These are phyloP conservation scores for Parmales sp. DNA, from an alignment of 108 stramenopile genomes.

Conservation along the genomic window DNA sequence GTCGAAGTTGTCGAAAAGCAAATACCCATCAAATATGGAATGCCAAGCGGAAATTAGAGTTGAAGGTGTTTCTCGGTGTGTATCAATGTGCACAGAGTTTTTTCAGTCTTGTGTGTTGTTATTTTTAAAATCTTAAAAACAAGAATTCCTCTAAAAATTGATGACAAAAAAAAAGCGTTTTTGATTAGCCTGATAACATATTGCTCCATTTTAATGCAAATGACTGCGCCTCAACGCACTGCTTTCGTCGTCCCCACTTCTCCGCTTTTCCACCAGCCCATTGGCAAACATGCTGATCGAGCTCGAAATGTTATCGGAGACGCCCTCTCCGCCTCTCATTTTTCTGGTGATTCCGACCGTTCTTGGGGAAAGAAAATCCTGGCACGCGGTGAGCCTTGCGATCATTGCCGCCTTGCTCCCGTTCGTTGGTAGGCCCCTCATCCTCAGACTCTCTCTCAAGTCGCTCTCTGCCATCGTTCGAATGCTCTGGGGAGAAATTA, in stretches of 20 bases:
- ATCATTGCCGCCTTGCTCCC: slow-evolving; percentile 1
- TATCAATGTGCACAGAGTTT: too few species aligned
- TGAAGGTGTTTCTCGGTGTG: too few species aligned
- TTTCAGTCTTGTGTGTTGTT: too few species aligned
- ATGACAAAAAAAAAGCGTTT: neutral
- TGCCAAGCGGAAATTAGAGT: too few species aligned
- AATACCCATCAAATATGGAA: too few species aligned
- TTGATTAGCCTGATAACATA: neutral
- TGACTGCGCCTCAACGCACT: neutral
- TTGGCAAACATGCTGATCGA: too few species aligned
- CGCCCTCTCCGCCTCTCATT: too few species aligned
- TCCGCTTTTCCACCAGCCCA: neutral
- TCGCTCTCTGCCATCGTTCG: neutral
- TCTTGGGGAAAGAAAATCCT: neutral
- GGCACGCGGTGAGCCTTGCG: neutral
- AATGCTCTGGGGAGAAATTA: neutral
- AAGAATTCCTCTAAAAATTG: too few species aligned
- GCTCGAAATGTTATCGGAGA: too few species aligned
- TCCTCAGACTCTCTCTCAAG: neutral
- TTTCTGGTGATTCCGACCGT: neutral
- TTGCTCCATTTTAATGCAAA: neutral
- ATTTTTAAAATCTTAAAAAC: too few species aligned
- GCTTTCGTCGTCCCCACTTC: neutral
- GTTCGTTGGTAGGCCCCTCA: neutral
- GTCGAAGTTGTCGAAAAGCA: too few species aligned